These are phyloP conservation scores for Tulasnella sp. DNA, from an alignment of 768 basidiomycete species.

Conservation along the genomic window DNA sequence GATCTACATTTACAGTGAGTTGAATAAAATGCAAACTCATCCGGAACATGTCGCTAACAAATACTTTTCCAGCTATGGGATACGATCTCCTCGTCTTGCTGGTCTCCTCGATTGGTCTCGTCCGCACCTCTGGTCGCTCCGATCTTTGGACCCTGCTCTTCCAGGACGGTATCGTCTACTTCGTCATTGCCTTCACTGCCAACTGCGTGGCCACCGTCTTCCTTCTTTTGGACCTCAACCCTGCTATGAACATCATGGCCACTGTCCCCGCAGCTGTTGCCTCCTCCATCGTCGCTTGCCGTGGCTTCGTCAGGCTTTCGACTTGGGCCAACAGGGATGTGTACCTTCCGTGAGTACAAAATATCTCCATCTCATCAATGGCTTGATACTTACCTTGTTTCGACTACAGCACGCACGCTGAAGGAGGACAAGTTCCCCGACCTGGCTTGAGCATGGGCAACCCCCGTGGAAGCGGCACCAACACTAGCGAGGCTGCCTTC, in stretches of 20 bases:
- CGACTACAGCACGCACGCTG: not conserved
- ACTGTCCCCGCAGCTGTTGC: slow-evolving; percentile 27
- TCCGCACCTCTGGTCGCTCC: slow-evolving; percentile 46
- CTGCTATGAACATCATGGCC: slow-evolving; percentile 33
- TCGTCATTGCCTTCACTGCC: slow-evolving; percentile 63
- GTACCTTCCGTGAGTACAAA: slow-evolving; percentile 11
- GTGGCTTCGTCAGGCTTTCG: slow-evolving; percentile 29
- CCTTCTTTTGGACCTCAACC: slow-evolving; percentile 54
- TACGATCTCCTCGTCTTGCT: slow-evolving; percentile 63
- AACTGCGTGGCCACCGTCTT: slow-evolving; percentile 21
- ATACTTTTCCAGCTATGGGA: slow-evolving; percentile 46
- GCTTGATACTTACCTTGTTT: not conserved
- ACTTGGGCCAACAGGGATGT: slow-evolving; percentile 11
- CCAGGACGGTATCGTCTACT: slow-evolving; percentile 68
- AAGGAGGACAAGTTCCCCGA: not conserved
- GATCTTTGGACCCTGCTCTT: slow-evolving; percentile 63
- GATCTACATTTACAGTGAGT: slow-evolving; percentile 56
- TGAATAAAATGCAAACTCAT: slow-evolving; percentile 50
- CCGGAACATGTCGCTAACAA: slow-evolving; percentile 3
- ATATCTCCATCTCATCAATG: not conserved
- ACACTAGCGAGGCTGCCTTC: not conserved
- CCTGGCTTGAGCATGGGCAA: not conserved
- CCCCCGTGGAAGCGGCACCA: slow-evolving; percentile 11
- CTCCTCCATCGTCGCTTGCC: slow-evolving; percentile 29
- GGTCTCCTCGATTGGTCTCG: slow-evolving; percentile 60